Percentiles rank a stretch among this genome's conserved stretches.
These are phyloP conservation scores for Lentinula sp. DNA, from an alignment of 768 basidiomycete species.

Conservation along the genomic window DNA sequence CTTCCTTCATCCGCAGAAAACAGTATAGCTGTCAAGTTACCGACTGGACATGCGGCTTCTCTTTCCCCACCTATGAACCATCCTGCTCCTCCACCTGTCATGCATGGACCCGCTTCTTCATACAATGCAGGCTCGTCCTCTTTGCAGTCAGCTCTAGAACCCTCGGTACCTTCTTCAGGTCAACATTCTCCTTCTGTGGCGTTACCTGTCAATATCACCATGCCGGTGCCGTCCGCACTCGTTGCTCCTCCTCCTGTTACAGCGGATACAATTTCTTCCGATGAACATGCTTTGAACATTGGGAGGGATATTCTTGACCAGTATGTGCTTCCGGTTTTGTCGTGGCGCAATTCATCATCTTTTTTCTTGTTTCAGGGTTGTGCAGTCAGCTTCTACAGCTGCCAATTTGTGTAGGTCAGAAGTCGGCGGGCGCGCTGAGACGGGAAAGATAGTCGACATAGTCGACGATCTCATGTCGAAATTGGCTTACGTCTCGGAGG, in stretches of 20 bases:
- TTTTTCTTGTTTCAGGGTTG: constrained; percentile 37
- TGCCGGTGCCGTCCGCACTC: constrained; percentile 13
- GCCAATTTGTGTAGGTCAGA: constrained; percentile 39
- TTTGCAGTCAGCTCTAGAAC: constrained; percentile 39
- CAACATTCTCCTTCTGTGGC: constrained; percentile 12
- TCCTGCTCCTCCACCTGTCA: constrained; percentile 23
- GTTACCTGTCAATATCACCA: constrained; percentile 9
- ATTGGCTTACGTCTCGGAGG: constrained; percentile 45
- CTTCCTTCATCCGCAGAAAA: constrained; percentile 22
- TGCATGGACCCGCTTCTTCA: constrained; percentile 31
- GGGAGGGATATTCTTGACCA: constrained; percentile 3
- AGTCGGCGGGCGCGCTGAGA: constrained; percentile 37
- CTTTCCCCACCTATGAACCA: constrained; percentile 7
- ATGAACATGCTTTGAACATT: constrained; percentile 8
- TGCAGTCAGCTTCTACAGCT: constrained; percentile 53
- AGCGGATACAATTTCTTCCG: not conserved
- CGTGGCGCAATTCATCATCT: constrained; percentile 4
- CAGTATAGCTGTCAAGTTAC: constrained; percentile 30
- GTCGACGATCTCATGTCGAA: constrained; percentile 53
- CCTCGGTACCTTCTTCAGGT: constrained; percentile 19
- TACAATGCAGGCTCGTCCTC: constrained; percentile 35
- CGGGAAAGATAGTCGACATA: constrained; percentile 30
- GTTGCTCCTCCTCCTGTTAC: not conserved
- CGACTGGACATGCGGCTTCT: constrained; percentile 24
- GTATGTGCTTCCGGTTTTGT: not conserved